phyloP scores from a whole-genome alignment of 2,329 filamentous ascomycete species.

The Botrytis cinerea region DNA sequence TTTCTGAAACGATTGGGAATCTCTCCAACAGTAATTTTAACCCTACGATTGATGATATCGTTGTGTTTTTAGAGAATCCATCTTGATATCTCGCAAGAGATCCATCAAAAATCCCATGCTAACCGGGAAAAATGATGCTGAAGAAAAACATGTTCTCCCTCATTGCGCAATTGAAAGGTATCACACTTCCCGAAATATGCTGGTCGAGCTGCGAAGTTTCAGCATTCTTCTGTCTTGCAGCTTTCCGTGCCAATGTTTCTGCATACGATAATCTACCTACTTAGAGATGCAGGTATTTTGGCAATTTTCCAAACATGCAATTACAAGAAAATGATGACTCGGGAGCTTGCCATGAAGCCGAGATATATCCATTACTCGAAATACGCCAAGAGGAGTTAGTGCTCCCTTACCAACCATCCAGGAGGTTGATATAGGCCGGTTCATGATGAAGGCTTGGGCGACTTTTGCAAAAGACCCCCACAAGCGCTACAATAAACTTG shows the following conservation, averaged over 20 bases:
- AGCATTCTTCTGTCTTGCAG: not conserved
- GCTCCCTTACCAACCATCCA: constrained; percentile 27
- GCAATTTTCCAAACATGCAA: constrained; percentile 39
- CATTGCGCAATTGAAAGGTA: too few species aligned
- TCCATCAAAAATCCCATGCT: too few species aligned
- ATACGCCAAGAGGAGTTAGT: constrained; percentile 21
- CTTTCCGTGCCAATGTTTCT: constrained; percentile 29
- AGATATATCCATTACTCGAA: constrained; percentile 30
- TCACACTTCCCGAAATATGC: too few species aligned
- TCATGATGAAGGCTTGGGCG: constrained; percentile 41
- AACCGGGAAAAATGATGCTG: too few species aligned
- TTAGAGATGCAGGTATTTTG: constrained; percentile 42
- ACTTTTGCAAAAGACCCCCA: constrained; percentile 42
- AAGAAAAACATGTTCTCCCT: too few species aligned
- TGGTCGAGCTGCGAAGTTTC: too few species aligned
- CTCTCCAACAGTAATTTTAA: too few species aligned
- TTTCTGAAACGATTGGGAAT: too few species aligned
- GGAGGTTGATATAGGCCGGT: constrained; percentile 36
- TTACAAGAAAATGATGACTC: constrained; percentile 31
- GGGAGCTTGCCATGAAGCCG: constrained; percentile 40
- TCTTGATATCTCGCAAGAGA: too few species aligned
- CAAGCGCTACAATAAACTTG: constrained; percentile 31
- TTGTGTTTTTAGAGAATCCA: too few species aligned
- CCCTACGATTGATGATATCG: too few species aligned
- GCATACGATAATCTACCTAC: constrained; percentile 34